Evolutionary conservation across 108 stramenopile species (phyloP).

Genomic region (Pseudonitzschia multiseries): DNA sequence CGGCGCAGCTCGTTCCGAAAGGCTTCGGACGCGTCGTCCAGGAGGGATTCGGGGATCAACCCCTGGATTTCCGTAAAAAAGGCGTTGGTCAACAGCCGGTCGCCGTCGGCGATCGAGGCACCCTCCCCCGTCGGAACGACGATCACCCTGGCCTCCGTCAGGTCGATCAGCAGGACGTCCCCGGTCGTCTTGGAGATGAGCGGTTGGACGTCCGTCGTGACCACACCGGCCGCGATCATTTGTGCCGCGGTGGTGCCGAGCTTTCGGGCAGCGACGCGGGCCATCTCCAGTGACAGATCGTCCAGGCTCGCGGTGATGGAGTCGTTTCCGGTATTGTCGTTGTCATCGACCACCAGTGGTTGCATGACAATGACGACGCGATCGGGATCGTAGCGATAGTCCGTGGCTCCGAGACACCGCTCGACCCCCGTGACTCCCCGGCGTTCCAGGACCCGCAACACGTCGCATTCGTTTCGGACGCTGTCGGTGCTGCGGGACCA

Average conservation of each 20-base stretch:
- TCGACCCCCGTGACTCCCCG: slow-evolving; percentile 45
- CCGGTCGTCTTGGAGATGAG: slow-evolving; percentile 57
- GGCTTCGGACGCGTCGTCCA: background rate
- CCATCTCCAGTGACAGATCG: slow-evolving; percentile 18
- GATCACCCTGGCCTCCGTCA: slow-evolving; percentile 60
- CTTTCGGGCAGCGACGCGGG: slow-evolving; percentile 33
- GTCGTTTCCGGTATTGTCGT: background rate
- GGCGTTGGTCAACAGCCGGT: slow-evolving; percentile 1
- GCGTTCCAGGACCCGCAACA: slow-evolving; percentile 41
- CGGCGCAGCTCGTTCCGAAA: slow-evolving; percentile 10
- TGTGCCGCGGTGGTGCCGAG: slow-evolving; percentile 53
- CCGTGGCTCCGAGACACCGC: slow-evolving; percentile 40
- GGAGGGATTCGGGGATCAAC: slow-evolving; percentile 4
- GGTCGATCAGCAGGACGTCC: slow-evolving; percentile 65
- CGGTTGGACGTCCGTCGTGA: slow-evolving; percentile 65
- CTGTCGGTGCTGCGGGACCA: slow-evolving; percentile 57
- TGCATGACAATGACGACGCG: slow-evolving; percentile 58
- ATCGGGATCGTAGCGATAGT: slow-evolving; percentile 45
- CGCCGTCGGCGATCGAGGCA: background rate
- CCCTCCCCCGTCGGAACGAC: too few species aligned
- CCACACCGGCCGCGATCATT: slow-evolving; percentile 54
- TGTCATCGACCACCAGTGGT: slow-evolving; percentile 38
- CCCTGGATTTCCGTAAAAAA: slow-evolving; percentile 13
- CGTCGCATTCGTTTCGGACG: slow-evolving; percentile 65
- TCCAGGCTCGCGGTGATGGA: slow-evolving; percentile 20